Evolutionary conservation across 805 yeast species (phyloP), one percentile per base, ranked within the genome.

Genomic region (Kregervanrija delftensis): DNA sequence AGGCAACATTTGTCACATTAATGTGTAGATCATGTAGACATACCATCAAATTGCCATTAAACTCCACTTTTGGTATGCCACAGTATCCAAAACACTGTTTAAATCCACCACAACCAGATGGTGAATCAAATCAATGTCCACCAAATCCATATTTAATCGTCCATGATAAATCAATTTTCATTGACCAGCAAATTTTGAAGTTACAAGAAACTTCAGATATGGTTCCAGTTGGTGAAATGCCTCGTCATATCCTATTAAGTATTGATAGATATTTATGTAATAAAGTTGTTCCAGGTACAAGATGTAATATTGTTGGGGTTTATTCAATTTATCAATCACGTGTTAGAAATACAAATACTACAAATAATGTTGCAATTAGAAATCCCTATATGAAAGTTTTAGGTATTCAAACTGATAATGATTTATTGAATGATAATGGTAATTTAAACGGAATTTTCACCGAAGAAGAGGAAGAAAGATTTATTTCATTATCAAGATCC

Each of bases 171-270:
- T 88, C 96, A 2, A 71, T 77, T n/a, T 93, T 90, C 63, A 83
- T 93, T 43, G 98, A 93, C 66, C 98, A 95, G 62, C 99, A 93
- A 66, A 81, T 84, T 30, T 73, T 93, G 57, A 93, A 93, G 63
- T 72, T 93, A 45, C 99, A 93, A 64, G 99, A 93, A 63, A 74
- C 93, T n/a, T 97, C 98, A 11, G 99, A 93, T 63, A 86, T 86
- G 83, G 97, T 93, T 2, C 99, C 99, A 1, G 96, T 93, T 30
- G 99, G 99, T 53, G 99, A 93, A 67, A 83, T 93, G 88, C 99
- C 99, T 8, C 79, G 99, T 54, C 95, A 93, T 58, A 83, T 93
- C 35, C 60, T 87, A 47, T 72, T 93, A 51, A 85, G 93, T 37
- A 87, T 88, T 32, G 98, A 93, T 63, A 76, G 99, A 49, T 86